phyloP scores from a whole-genome alignment of 495 filamentous ascomycete genomes.

The Peziza echinospora region DNA sequence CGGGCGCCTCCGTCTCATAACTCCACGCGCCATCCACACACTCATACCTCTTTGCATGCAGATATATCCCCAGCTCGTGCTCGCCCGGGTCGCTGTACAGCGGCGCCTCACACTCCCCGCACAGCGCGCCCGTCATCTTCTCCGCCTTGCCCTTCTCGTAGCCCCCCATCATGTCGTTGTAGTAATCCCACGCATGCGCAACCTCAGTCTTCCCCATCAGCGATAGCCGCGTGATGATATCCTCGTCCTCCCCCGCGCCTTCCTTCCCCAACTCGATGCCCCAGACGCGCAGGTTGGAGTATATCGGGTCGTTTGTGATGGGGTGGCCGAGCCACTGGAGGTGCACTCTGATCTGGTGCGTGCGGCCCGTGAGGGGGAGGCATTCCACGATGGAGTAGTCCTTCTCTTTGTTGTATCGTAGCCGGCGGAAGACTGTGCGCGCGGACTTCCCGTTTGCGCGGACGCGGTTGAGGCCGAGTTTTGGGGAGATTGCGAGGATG shows the following conservation, averaged over 20 bases:
- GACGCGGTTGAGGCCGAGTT: conserved; percentile 81
- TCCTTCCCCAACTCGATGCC: conserved; percentile 53
- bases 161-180: conserved; percentile 70
- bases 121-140: conserved; percentile 68
- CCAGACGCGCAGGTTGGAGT: conserved; percentile 82
- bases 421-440: conserved; percentile 66
- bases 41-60: conserved; percentile 78
- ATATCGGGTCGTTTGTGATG: conserved; percentile 92
- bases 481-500: conserved; percentile 82
- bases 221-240: conserved; percentile 62
- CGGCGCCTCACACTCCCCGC: conserved; percentile 61
- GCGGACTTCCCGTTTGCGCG: conserved; percentile 79
- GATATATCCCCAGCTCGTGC: conserved; percentile 80
- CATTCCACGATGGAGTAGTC: conserved; percentile 88
- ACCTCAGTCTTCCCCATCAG: conserved; percentile 89
- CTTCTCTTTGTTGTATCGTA: conserved; percentile 38
- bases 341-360: conserved; percentile 87
- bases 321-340: conserved; percentile 87
- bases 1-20: conserved; percentile 64
- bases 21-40: conserved; percentile 61
- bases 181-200: conserved; percentile 76
- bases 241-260: conserved; percentile 42
- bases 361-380: conserved; percentile 76
- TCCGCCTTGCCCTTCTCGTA: conserved; percentile 77
- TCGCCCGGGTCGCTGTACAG: conserved; percentile 77